Base-by-base conservation (phyloP, 164 flowering plant genomes). In the Stephania japonica region DNA sequence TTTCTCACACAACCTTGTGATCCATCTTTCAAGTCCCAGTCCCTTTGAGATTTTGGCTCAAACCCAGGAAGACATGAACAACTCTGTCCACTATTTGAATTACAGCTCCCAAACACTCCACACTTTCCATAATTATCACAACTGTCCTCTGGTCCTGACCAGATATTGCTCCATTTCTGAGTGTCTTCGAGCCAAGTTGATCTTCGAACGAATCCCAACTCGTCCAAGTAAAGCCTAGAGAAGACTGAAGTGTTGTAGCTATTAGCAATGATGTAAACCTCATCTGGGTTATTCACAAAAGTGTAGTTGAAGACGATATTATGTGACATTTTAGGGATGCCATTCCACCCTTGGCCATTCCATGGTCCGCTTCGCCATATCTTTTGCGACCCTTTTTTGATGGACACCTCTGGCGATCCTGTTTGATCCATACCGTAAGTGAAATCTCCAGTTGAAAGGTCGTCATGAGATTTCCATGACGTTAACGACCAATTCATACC, bases 301-400 rank as follows among this genome's bases (percentile, higher is more conserved):
- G 24, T 69, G 27, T 9, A 24, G n/a, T 67, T 72, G 70, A 69
- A 44, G 23, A 74, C 16, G 71, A 13, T 0, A 32, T 18, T n/a
- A n/a, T 12, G 21, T 4, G 38, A 32, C 76, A 82, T 66, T n/a
- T 68, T 75, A 5, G 80, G 81, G 1, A 70, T 63, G 0, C 82
- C 83, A 16, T 83, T 80, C 63, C 65, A 80, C 26, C 76, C 50
- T 2, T 6, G 67, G 0, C 89, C 89, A 6, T 76, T 74, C 90
- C 88, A 85, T 0, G 86, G 84, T 7, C 87, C 85, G 12, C 70
- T 75, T 25, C 87, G 66, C 61, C 72, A 83, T 2, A 43, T 32
- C 38, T 32, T 32, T 32, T 32, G 38, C 38, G 38, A 32, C 38
- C 38, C 38, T 32, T 32, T 32, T 32, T 32, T 32, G 38, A 32